These are phyloP conservation scores for Amanita polypyramis DNA, from an alignment of 768 basidiomycete genomes.

Conservation along the genomic window DNA sequence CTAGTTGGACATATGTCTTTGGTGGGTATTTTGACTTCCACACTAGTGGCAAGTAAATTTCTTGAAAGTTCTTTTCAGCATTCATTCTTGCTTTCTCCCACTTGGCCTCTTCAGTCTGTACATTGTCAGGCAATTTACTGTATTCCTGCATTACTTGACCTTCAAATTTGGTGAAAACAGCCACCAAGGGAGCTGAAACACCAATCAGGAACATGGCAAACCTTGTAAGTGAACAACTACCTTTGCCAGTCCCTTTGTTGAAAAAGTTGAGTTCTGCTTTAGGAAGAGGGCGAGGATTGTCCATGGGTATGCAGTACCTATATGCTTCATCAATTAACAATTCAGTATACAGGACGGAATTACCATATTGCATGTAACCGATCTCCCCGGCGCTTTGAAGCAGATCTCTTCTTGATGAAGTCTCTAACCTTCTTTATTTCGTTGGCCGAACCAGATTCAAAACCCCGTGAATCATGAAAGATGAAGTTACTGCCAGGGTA, in stretches of 20 bases:
- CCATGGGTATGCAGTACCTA: conserved; percentile 29
- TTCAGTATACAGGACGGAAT: neutral
- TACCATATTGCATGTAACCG: conserved; percentile 31
- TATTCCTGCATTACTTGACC: conserved; percentile 16
- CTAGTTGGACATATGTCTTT: neutral
- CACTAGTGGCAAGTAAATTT: conserved; percentile 1
- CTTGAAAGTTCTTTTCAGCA: conserved; percentile 11
- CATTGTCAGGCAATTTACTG: neutral
- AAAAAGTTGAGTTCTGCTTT: conserved; percentile 22
- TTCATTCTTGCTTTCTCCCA: conserved; percentile 7
- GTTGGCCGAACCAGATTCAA: conserved; percentile 22
- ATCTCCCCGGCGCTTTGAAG: conserved; percentile 11
- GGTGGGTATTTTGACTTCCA: neutral
- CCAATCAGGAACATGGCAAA: neutral
- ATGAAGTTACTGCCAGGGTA: conserved; percentile 24
- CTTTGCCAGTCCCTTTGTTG: conserved; percentile 15
- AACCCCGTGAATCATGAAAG: conserved; percentile 32
- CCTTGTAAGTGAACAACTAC: conserved; percentile 10
- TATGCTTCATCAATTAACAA: neutral
- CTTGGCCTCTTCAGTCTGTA: conserved; percentile 9
- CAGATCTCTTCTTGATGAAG: conserved; percentile 21
- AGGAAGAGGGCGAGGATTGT: conserved; percentile 16
- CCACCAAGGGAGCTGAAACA: conserved; percentile 25
- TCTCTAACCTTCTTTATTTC: conserved; percentile 19
- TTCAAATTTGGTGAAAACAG: conserved; percentile 29